Conservation (phyloP, 129 eudicot genomes). For the carrot (Daucus carota) region DNA sequence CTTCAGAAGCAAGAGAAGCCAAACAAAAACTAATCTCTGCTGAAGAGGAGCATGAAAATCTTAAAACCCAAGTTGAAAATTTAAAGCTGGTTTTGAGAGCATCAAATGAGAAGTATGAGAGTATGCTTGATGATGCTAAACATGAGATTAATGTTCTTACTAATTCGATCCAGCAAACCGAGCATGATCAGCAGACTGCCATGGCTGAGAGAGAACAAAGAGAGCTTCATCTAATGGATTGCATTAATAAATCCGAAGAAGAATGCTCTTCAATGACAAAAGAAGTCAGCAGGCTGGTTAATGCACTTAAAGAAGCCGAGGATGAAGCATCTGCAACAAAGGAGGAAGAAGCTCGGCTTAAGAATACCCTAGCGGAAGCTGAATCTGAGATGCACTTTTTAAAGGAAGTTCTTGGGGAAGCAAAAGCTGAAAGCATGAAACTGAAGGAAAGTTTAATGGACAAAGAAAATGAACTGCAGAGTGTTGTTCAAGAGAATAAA, state of each 20-base stretch:
- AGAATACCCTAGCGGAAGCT: conserved; percentile 48
- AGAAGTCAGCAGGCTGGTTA: conserved; percentile 39
- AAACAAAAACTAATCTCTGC: conserved; percentile 58
- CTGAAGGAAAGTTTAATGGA: conserved; percentile 64
- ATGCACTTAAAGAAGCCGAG: conserved; percentile 49
- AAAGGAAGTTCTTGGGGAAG: conserved; percentile 79
- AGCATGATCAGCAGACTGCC: conserved; percentile 31
- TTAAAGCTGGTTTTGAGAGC: conserved; percentile 58
- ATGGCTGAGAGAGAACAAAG: conserved; percentile 74
- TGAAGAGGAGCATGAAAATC: conserved; percentile 58
- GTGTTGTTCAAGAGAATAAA: conserved; percentile 49
- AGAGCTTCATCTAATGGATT: conserved; percentile 39
- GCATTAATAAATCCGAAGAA: conserved; percentile 41
- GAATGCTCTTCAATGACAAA: conserved; percentile 47
- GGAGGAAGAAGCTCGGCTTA: conserved; percentile 50
- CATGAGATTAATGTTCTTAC: conserved; percentile 63
- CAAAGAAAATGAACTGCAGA: conserved; percentile 70
- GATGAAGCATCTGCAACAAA: conserved; percentile 47
- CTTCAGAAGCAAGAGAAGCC: conserved; percentile 77
- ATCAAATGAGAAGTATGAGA: conserved; percentile 71
- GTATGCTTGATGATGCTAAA: conserved; percentile 74
- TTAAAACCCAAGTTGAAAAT: conserved; percentile 67
- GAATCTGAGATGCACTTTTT: conserved; percentile 58
- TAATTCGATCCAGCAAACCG: conserved; percentile 45
- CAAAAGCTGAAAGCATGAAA: conserved; percentile 79